Evolutionary conservation across 805 yeast genomes (phyloP).

Genomic region (Pichia scutulata): DNA sequence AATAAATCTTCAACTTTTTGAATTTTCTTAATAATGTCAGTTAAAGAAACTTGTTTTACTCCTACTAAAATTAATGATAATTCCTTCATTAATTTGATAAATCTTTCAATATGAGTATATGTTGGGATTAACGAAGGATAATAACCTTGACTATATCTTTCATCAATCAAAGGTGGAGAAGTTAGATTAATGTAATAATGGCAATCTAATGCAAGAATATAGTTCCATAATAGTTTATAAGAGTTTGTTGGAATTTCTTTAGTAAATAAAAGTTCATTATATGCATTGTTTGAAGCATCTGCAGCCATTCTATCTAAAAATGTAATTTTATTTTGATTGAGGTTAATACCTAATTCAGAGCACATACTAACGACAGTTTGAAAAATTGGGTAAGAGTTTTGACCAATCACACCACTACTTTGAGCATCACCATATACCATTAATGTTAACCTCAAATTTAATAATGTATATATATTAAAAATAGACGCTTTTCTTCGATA

Average conservation of each 20-base stretch:
- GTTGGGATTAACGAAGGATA: slow-evolving; percentile 1
- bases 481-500: slow-evolving; percentile 7
- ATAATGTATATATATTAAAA: slow-evolving; percentile 6
- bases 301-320: not conserved
- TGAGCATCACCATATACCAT: slow-evolving; percentile 12
- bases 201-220: slow-evolving; percentile 11
- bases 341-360: slow-evolving; percentile 8
- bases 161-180: slow-evolving; percentile 11
- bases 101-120: not conserved
- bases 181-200: slow-evolving; percentile 7
- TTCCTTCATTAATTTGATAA: not conserved
- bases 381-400: slow-evolving; percentile 11
- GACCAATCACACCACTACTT: slow-evolving; percentile 7
- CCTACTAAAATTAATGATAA: not conserved
- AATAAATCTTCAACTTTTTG: not conserved
- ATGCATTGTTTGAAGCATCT: not conserved
- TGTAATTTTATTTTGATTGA: slow-evolving; percentile 3
- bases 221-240: slow-evolving; percentile 14
- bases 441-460: slow-evolving; percentile 6
- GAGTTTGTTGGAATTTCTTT: slow-evolving; percentile 5
- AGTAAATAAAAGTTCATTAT: slow-evolving; percentile 1
- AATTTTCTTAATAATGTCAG: not conserved
- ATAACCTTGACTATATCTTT: slow-evolving; percentile 9
- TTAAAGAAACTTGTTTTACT: not conserved
- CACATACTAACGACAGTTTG: slow-evolving; percentile 8